Base-by-base conservation (phyloP, 345 rosid species). In the Citrus trifoliata region DNA sequence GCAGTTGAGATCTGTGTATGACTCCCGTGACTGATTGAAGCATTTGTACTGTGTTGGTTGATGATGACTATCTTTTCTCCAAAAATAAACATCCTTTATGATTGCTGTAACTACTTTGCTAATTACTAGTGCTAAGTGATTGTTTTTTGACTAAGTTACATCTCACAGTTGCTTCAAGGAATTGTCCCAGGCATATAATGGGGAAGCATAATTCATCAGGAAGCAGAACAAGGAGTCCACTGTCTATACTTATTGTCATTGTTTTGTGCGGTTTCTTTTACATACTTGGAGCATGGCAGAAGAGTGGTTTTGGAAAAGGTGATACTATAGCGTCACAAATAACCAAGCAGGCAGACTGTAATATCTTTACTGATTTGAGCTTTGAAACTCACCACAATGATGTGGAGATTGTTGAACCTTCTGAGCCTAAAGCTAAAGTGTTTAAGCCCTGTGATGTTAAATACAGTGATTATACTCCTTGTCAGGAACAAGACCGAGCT, bases 201-300 rank as follows among this genome's bases (percentile, higher is more conserved):
- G 93, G 83, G 51, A 93, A 93, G 88, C 78, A 85, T 78, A 85
- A 84, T 70, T 79, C 80, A 71, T 59, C 89, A 1, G 87, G 88
- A 70, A 83, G 37, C 80, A 88, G 88, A 85, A 70, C 85, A 0
- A 88, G 93, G 77, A 83, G 90, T 28, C 89, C 97, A 2, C 77
- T 96, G 42, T 90, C 93, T 16, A 79, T 96, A 83, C 87, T 96
- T 65, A 74, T 92, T 35, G 94, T 92, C 79, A 81, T 96, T 56
- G 92, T 90, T 79, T 78, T 96, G 79, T 96, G 99, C 65, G 88
- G 97, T 88, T 89, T 93, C 90, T 94, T 91, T 80, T 96, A 94
- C 86, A 76, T 96, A 71, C 83, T 96, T 80, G 99, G 99, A 73
- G 91, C 97, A 70, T 96, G 99, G 99, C 95, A 96, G 88, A 93